A percentile compares a stretch with the other conserved stretches of the same genome.
These are phyloP conservation scores for Phytophthora idaei DNA, from an alignment of 352 stramenopile genomes.

Conservation along the genomic window DNA sequence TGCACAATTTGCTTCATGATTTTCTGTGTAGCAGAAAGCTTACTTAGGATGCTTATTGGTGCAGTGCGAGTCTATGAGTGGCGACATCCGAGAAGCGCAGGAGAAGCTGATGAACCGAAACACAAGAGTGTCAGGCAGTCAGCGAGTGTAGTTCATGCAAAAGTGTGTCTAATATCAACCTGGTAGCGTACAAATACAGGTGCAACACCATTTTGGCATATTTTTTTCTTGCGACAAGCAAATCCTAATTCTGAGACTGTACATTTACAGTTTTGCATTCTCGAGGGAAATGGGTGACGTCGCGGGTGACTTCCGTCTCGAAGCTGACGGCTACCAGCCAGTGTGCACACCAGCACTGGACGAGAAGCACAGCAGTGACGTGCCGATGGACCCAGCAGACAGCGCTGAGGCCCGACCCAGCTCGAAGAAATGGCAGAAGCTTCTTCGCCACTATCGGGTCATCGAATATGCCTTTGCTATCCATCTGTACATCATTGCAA, in stretches of 20 bases:
- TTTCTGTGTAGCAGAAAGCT: conserved; percentile 1
- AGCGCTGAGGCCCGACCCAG: neutral
- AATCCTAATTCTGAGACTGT: conserved; percentile 1
- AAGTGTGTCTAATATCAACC: neutral
- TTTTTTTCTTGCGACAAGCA: conserved; percentile 12
- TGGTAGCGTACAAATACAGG: neutral
- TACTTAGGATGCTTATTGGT: neutral
- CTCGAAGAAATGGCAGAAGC: conserved; percentile 23
- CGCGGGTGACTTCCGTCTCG: conserved; percentile 6
- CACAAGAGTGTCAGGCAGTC: conserved; percentile 19
- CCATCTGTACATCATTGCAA: conserved; percentile 36
- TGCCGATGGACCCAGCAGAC: neutral
- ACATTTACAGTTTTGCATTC: conserved; percentile 18
- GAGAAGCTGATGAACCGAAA: conserved; percentile 21
- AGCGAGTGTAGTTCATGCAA: conserved; percentile 24
- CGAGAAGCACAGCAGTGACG: conserved; percentile 14
- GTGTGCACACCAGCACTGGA: conserved; percentile 15
- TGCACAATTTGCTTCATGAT: neutral
- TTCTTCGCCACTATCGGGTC: conserved; percentile 27
- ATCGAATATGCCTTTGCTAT: conserved; percentile 36
- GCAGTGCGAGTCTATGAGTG: conserved; percentile 12
- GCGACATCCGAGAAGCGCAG: conserved; percentile 8
- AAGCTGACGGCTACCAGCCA: conserved; percentile 18
- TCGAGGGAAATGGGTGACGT: conserved; percentile 16
- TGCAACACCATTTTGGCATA: conserved; percentile 8